Evolutionary conservation across 2,329 filamentous ascomycete genomes (phyloP).

Genomic region (Xylariaceae sp.): DNA sequence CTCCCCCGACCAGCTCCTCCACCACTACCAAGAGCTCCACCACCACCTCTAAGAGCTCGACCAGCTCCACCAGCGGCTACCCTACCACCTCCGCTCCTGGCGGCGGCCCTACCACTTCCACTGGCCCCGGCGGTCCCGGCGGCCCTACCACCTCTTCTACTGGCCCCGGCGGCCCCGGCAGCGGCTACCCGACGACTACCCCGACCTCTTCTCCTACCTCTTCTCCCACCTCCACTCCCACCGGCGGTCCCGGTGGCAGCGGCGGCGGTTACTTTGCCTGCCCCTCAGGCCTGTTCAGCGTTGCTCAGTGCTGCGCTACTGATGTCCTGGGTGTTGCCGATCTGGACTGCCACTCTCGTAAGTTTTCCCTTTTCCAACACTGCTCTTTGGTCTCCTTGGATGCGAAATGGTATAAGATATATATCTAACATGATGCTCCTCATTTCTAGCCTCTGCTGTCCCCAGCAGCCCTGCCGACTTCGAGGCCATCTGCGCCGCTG

Average conservation of each 20-base stretch:
- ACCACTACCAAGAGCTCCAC: neutral
- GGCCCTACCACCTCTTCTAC: neutral
- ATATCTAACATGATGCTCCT: neutral
- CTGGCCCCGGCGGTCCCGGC: too few relatives aligned
- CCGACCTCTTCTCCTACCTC: neutral
- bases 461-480: slow-evolving; percentile 39
- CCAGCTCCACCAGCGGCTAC: neutral
- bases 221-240: neutral
- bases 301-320: slow-evolving; percentile 10
- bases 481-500: slow-evolving; percentile 35
- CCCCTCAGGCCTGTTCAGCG: slow-evolving; percentile 8
- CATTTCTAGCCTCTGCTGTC: slow-evolving; percentile 25
- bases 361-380: too few relatives aligned
- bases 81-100: neutral
- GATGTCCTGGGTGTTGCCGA: slow-evolving; percentile 4
- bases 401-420: too few relatives aligned
- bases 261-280: slow-evolving; percentile 1
- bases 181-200: neutral
- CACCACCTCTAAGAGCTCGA: neutral
- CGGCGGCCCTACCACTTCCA: too few relatives aligned
- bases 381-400: too few relatives aligned
- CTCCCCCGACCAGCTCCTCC: neutral
- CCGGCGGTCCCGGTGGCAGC: neutral
- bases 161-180: neutral
- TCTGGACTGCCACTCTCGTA: slow-evolving; percentile 2